These are phyloP conservation scores for Pseudonectria foliicola DNA, from an alignment of 2,329 filamentous ascomycete genomes.

Conservation along the genomic window DNA sequence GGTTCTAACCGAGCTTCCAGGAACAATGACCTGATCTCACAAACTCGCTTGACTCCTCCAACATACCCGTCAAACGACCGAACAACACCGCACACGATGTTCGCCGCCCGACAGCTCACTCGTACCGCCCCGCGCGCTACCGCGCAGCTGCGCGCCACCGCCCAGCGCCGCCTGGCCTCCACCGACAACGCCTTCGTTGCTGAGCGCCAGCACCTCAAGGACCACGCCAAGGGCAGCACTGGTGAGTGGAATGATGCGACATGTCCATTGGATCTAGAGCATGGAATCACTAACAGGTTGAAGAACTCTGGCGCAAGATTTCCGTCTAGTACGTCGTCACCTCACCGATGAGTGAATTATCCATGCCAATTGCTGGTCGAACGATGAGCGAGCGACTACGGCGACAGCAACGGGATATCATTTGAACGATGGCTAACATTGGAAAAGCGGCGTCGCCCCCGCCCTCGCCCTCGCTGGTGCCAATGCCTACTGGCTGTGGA, in stretches of 20 bases:
- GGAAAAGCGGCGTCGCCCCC: constrained; percentile 64
- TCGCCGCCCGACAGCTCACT: constrained; percentile 54
- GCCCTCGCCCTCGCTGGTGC: constrained; percentile 60
- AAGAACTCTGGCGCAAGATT: constrained; percentile 93
- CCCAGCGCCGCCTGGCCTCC: constrained; percentile 67
- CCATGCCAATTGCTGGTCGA: constrained; percentile 9
- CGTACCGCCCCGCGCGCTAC: constrained; percentile 57
- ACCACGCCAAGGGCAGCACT: constrained; percentile 77
- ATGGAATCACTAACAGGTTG: constrained; percentile 25
- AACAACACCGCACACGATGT: constrained; percentile 44
- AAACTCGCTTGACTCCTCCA: constrained; percentile 18
- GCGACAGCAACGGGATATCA: not conserved
- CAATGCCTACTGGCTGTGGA: constrained; percentile 90
- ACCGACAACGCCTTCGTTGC: constrained; percentile 88
- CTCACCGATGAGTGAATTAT: constrained; percentile 21
- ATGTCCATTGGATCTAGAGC: constrained; percentile 14
- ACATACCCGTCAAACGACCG: constrained; percentile 11
- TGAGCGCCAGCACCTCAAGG: constrained; percentile 84
- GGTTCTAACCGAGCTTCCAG: constrained; percentile 27
- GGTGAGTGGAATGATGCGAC: constrained; percentile 48
- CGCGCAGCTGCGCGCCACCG: constrained; percentile 50
- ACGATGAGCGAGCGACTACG: constrained; percentile 6
- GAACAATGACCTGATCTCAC: constrained; percentile 27
- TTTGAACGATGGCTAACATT: constrained; percentile 15
- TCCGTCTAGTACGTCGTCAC: constrained; percentile 75